Evolutionary conservation across 2,329 filamentous ascomycete species (phyloP), one percentile per base, ranked within the genome.

Genomic region (Lojkania enalia): DNA sequence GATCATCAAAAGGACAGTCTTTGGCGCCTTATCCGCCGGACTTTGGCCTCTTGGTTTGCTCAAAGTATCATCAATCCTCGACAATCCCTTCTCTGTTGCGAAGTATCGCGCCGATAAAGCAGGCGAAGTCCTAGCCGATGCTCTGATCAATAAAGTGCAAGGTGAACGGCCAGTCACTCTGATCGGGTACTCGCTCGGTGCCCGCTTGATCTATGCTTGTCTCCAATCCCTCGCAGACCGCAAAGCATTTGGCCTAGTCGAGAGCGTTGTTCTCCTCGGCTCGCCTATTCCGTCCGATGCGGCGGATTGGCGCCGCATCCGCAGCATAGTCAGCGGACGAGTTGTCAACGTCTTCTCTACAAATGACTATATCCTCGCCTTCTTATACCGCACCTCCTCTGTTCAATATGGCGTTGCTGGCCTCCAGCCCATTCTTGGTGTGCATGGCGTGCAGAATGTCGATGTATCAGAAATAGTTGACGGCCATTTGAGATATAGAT

Each of bases 291-390:
- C 91, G 0, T 88, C 86, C 0, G 81, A 86, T 33, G 71, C 80
- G 0, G 77, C 77, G 1, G 83, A 90, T 55, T 96, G 91, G 91
- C 80, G 85, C 33, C 76, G 82, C 27, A 82, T 95, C 54, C 82
- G 89, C 20, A 83, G 81, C 33, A 88, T 92, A 0, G 90, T 95
- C 0, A 82, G 85, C 1, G 90, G 91, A 2, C 81, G 87, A 45
- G 78, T 96, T 5, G 86, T 95, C 57, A 96, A 96, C 57, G 89
- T 92, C 6, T 96, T 86, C 70, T 92, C 88, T 1, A 83, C 86
- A 40, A 91, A 94, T 48, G 91, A 96, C 69, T 88, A 89, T 60
- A 84, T 96, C 21, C 82, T 96, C 1, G 90, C 84, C 1, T 92
- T 96, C 64, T 75, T 96, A 14, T 96, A 96, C 67, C 84, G 91